Evolutionary conservation across 768 basidiomycete genomes (phyloP).

Genomic region (Lentinula edodes): DNA sequence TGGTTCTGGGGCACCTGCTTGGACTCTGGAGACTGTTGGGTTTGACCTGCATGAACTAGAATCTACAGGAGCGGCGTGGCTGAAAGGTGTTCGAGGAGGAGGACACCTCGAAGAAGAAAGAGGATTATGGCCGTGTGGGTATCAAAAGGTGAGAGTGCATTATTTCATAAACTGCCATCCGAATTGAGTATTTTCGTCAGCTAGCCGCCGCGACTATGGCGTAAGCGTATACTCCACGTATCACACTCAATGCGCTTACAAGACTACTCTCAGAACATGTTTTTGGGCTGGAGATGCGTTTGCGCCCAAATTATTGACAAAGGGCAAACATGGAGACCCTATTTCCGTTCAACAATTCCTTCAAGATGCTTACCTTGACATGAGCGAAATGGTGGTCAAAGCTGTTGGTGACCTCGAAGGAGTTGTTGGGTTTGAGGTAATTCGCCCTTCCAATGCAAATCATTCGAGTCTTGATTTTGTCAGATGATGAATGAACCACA

Average conservation of each 20-base stretch:
- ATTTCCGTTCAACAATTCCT: constrained; percentile 77
- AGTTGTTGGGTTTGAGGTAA: constrained; percentile 87
- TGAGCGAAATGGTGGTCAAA: constrained; percentile 64
- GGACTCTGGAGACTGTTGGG: constrained; percentile 85
- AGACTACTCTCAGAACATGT: constrained; percentile 53
- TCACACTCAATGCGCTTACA: background rate
- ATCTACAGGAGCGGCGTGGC: constrained; percentile 82
- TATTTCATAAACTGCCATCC: background rate
- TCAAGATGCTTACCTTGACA: constrained; percentile 75
- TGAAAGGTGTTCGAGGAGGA: constrained; percentile 71
- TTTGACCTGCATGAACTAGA: constrained; percentile 81
- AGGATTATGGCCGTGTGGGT: constrained; percentile 91
- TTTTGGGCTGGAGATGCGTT: constrained; percentile 94
- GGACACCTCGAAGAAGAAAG: constrained; percentile 74
- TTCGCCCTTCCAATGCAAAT: background rate
- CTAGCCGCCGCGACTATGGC: constrained; percentile 91
- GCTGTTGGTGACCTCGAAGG: constrained; percentile 69
- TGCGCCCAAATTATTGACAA: constrained; percentile 64
- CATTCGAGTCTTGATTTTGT: background rate
- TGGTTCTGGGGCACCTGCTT: constrained; percentile 94
- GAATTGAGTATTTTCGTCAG: background rate
- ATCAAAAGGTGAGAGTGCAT: constrained; percentile 53
- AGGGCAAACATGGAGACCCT: constrained; percentile 37
- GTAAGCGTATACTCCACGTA: constrained; percentile 33
- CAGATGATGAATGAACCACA: constrained; percentile 96